Percentiles rank a stretch among this genome's conserved stretches.
Evolutionary conservation across 345 rosid genomes (phyloP).

Genomic region (Laguncularia racemosa): DNA sequence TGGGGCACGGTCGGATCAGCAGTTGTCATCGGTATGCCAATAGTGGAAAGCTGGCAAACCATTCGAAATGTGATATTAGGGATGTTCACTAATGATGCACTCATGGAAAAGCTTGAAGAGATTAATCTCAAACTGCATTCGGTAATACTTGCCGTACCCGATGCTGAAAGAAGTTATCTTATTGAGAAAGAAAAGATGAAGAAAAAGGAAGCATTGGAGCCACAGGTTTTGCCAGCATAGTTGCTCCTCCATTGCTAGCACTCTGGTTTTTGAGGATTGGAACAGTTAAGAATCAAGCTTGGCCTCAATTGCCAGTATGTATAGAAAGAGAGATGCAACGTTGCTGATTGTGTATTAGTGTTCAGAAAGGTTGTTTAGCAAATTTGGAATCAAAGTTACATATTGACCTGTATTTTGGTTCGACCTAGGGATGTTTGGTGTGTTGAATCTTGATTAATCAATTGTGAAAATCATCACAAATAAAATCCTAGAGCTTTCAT

Average conservation of each 20-base stretch:
- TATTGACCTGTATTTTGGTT: too few relatives aligned
- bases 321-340: too few relatives aligned
- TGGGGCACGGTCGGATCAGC: constrained; percentile 85
- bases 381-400: neutral
- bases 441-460: too few relatives aligned
- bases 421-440: too few relatives aligned
- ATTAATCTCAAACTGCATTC: constrained; percentile 45
- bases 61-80: constrained; percentile 52
- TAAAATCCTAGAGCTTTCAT: too few relatives aligned
- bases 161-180: constrained; percentile 55
- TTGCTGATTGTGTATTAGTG: too few relatives aligned
- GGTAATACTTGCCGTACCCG: constrained; percentile 53
- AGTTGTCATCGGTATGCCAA: constrained; percentile 57
- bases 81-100: constrained; percentile 67
- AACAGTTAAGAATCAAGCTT: neutral
- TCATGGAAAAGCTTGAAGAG: constrained; percentile 60
- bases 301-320: neutral
- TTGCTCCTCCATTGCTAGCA: too few relatives aligned
- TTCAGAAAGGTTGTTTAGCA: too few relatives aligned
- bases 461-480: too few relatives aligned
- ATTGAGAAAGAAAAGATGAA: constrained; percentile 46
- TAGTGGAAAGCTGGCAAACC: constrained; percentile 75
- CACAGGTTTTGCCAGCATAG: constrained; percentile 8
- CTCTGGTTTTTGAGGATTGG: too few relatives aligned
- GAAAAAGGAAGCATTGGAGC: constrained; percentile 22